Evolutionary conservation across 495 filamentous ascomycete species (phyloP), one percentile per base, ranked within the genome.

Genomic region (Cudoniella acicularis): DNA sequence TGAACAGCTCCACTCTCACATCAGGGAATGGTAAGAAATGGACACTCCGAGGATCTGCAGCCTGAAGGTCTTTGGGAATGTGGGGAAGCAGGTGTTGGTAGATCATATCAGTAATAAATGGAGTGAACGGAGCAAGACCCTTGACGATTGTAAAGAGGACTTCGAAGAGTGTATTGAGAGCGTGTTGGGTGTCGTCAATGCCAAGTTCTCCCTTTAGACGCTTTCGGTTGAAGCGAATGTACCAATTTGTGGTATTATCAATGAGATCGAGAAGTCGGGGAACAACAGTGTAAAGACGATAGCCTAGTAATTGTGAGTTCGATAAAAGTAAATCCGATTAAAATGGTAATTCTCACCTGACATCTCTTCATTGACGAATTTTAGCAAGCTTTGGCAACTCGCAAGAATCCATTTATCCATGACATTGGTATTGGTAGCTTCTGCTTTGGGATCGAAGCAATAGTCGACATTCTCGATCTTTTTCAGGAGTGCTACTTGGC

Each of bases 401-500:
- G 94, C 94, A 57, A 98, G 73, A 65, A 98, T 94, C 94, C 94
- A 98, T 60, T 86, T 84, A 67, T 98, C 94, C 91, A 98, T 96
- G 45, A 98, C 90, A 60, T 98, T 98, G 30, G 83, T 85, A 68
- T 93, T 96, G 11, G 78, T 83, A 40, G 77, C 75, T 69, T 91
- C 88, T 50, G 86, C 82, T 57, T 80, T 78, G 1, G 90, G 88
- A 64, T 94, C 86, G 69, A 94, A 97, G 47, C 84, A 68, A 67
- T 85, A 98, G 61, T 94, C 86, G 16, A 88, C 74, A 45, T 84
- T 79, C 56, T 89, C 85, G 48, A 93, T 78, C 79, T 98, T 98
- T 79, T 96, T 96, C 59, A 96, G 74, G 16, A 98, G 79, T 52
- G 85, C 77, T n/a, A 92, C 90, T 73, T 97, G 94, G n/a, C 90